Evolutionary conservation across 2,329 filamentous ascomycete species (phyloP).

Genomic region (Cadophora sp.): DNA sequence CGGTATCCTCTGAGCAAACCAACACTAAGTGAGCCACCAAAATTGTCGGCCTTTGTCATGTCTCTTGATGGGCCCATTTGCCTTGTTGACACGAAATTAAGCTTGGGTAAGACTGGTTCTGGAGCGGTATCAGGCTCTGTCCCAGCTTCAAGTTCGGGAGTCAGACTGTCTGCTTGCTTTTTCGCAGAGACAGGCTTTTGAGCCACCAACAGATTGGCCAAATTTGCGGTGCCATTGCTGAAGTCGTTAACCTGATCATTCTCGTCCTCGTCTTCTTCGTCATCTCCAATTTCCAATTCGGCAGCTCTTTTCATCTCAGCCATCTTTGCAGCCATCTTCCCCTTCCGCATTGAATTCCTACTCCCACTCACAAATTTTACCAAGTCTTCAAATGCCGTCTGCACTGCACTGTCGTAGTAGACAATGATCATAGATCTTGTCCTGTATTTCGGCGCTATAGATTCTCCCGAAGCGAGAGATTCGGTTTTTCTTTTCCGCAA

Average conservation of each 20-base stretch:
- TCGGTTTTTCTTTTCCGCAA: slow-evolving; percentile 45
- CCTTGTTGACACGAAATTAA: slow-evolving; percentile 50
- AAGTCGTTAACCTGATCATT: slow-evolving; percentile 18
- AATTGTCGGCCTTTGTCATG: slow-evolving; percentile 30
- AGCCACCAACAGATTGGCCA: slow-evolving; percentile 38
- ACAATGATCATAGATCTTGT: slow-evolving; percentile 81
- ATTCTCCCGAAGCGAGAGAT: slow-evolving; percentile 43
- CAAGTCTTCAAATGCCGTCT: slow-evolving; percentile 80
- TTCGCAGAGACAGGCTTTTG: slow-evolving; percentile 23
- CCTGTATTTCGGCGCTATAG: slow-evolving; percentile 57
- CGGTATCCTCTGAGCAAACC: slow-evolving; percentile 39
- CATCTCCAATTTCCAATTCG: slow-evolving; percentile 63
- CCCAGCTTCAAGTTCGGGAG: slow-evolving; percentile 9
- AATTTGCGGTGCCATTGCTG: slow-evolving; percentile 20
- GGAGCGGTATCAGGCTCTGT: slow-evolving; percentile 38
- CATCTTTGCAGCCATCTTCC: slow-evolving; percentile 81
- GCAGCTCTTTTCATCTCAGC: slow-evolving; percentile 68
- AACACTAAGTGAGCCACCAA: slow-evolving; percentile 33
- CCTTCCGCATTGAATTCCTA: slow-evolving; percentile 85
- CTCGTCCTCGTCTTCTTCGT: slow-evolving; percentile 48
- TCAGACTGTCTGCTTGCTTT: slow-evolving; percentile 3
- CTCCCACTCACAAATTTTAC: slow-evolving; percentile 83
- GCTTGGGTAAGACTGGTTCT: slow-evolving; percentile 43
- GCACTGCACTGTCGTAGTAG: slow-evolving; percentile 90
- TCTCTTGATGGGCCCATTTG: slow-evolving; percentile 47